Conservation (phyloP, 257 asterid genomes). For the Solanum chiquidenum region DNA sequence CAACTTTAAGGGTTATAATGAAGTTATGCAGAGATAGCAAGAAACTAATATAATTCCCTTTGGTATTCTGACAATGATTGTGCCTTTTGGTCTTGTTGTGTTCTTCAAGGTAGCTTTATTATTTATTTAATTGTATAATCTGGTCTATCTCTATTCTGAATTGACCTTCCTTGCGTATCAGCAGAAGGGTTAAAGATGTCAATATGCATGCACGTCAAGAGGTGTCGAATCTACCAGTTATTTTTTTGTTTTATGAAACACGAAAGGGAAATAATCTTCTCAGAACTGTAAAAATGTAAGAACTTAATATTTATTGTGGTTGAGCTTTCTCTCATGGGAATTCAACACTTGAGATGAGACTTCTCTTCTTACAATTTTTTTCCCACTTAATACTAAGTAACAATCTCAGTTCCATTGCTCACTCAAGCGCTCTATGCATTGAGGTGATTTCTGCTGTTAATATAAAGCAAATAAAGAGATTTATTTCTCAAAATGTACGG, state of each 20-base stretch:
- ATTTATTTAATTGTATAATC: background rate
- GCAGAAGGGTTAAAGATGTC: background rate
- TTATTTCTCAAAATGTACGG: background rate
- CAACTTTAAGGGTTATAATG: background rate
- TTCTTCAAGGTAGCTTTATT: background rate
- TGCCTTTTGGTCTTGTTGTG: background rate
- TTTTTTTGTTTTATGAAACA: background rate
- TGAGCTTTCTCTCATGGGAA: background rate
- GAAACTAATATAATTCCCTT: background rate
- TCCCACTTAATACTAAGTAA: background rate
- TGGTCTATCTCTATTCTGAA: background rate
- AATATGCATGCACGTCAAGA: background rate
- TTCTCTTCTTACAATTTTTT: background rate
- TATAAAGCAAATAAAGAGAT: background rate
- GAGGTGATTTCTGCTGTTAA: background rate
- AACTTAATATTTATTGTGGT: background rate
- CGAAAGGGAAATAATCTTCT: background rate
- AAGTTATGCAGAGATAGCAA: background rate
- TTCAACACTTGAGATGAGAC: background rate
- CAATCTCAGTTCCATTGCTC: background rate
- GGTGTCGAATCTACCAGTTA: background rate
- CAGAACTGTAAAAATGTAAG: background rate
- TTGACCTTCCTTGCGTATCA: background rate
- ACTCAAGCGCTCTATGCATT: background rate
- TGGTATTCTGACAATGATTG: background rate